Percentiles rank a stretch among this genome's conserved stretches.
Evolutionary conservation across 208 protist genomes (phyloP).

Genomic region (Leishmania major): DNA sequence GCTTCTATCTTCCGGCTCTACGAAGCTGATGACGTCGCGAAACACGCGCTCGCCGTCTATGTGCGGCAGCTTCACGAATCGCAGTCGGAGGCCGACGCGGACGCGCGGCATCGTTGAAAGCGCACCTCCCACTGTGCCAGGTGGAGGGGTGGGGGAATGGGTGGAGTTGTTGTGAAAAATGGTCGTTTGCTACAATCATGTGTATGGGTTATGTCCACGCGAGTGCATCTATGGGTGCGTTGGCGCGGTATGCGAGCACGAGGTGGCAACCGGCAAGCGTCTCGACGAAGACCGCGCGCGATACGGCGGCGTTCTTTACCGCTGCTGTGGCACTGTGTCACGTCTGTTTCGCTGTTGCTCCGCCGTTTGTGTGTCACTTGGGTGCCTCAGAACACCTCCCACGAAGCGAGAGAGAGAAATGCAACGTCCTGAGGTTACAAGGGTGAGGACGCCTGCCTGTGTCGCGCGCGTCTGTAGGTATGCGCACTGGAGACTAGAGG

Average conservation of each 20-base stretch:
- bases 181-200: neutral
- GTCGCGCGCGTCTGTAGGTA: neutral
- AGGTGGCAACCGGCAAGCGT: neutral
- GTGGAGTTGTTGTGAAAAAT: neutral
- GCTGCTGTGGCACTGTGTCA: neutral
- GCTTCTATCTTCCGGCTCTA: conserved; percentile 52
- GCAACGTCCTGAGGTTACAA: neutral
- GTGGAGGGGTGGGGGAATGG: neutral
- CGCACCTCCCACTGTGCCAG: neutral
- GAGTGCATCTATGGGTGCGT: conserved; percentile 7
- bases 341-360: neutral
- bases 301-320: too few relatives aligned
- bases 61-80: conserved; percentile 69
- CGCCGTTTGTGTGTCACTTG: neutral
- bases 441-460: neutral
- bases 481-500: neutral
- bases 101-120: conserved; percentile 10
- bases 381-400: neutral
- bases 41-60: conserved; percentile 71
- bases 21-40: conserved; percentile 49
- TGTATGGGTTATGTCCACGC: neutral
- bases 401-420: neutral
- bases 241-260: neutral
- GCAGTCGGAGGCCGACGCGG: conserved; percentile 40
- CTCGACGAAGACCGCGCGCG: neutral